Base-by-base conservation (phyloP, 768 basidiomycete species). In the Auricularia sp. region DNA sequence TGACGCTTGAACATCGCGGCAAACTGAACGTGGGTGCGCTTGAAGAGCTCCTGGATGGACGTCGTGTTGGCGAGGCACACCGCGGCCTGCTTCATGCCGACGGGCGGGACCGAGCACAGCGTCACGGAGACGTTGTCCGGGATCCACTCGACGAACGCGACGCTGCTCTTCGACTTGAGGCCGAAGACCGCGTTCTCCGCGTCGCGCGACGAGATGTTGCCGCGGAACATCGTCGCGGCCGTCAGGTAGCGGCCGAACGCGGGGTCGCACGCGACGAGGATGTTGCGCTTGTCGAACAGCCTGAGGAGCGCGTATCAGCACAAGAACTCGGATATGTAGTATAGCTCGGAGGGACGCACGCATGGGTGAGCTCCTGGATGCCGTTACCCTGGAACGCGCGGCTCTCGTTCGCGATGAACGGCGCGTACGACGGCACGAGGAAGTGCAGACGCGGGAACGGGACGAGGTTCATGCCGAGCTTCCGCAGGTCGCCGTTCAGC, bases 381-480 rank as follows among this genome's bases (percentile, higher is more conserved):
- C 83, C 84, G 54, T 81, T 75, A 33, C 80, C 80, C 68, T 87
- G 80, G 76, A 83, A 94, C 2, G 82, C 76, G 61, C 78, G 78
- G 0, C 85, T 79, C 64, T 84, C 84, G 2, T 84, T 80, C 68
- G 92, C 84, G 67, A 83, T 85, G 69, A 98, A 85, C 0, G 97
- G 97, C 0, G 93, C 94, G 73, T 94, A 97, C 68, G 92, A 94
- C 61, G 93, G 92, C 80, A 93, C 90, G 70, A 99, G 83, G 84
- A 98, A 99, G 74, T 99, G 96, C 63, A 98, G 83, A 88, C 96
- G 74, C 51, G 80, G 79, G 77, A 81, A 81, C 67, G 80, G 80
- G 63, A 81, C 68, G 69, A 79, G 74, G 74, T 80, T 80, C 68
- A 78, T 76, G 18, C 73, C 77, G 39, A 80, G 68, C 65, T 75